Conservation (phyloP, 1,139 yeast genomes). For the Protomyces inouyei region DNA sequence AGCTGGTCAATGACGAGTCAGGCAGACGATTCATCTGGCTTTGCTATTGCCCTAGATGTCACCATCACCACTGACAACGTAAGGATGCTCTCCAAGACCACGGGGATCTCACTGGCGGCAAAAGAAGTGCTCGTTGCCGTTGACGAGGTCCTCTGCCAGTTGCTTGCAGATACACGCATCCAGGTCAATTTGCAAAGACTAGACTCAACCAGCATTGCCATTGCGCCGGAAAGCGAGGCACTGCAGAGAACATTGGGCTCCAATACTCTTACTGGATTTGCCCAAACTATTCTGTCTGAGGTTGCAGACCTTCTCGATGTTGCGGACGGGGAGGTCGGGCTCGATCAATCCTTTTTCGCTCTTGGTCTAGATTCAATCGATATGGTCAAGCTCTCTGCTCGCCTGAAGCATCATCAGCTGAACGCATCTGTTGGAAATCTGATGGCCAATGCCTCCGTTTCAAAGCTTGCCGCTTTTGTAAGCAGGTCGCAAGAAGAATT, state of each 20-base stretch:
- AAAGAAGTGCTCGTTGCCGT: background rate
- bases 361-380: conserved; percentile 35
- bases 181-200: background rate
- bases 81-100: background rate
- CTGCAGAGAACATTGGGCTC: background rate
- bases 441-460: conserved; percentile 30
- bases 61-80: background rate
- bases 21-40: background rate
- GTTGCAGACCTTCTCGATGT: conserved; percentile 25
- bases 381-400: conserved; percentile 31
- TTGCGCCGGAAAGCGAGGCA: background rate
- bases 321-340: background rate
- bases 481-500: background rate
- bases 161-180: background rate
- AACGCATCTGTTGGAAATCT: conserved; percentile 28
- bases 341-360: conserved; percentile 29
- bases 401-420: conserved; percentile 15
- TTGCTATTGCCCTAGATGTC: conserved; percentile 17
- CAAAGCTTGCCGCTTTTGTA: conserved; percentile 5
- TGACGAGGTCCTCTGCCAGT: background rate
- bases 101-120: background rate
- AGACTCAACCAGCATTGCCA: background rate
- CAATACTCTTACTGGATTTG: background rate
- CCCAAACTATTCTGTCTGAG: background rate
- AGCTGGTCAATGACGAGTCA: background rate